Percentiles rank a stretch among this genome's conserved stretches.
Conservation (phyloP, 2,329 filamentous ascomycete species). For the Aspergillus felis region DNA sequence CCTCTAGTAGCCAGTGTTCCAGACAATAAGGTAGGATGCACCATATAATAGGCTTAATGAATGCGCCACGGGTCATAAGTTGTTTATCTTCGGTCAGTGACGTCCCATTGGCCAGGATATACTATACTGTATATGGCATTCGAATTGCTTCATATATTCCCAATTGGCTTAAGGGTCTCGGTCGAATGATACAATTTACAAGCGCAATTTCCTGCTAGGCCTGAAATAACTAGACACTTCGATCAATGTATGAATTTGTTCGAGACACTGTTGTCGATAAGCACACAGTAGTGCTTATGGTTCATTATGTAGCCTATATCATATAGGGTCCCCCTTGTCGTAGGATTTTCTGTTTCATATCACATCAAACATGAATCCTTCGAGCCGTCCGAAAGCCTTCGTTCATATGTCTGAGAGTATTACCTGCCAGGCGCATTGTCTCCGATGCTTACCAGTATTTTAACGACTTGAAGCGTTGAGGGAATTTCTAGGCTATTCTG, state of each 20-base stretch:
- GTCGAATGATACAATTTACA: background rate
- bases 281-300: background rate
- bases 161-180: background rate
- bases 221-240: background rate
- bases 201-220: background rate
- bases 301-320: too few species aligned
- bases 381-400: background rate
- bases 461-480: background rate
- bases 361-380: background rate
- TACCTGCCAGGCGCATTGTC: background rate
- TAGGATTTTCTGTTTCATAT: background rate
- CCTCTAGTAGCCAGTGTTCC: too few species aligned
- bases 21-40: too few species aligned
- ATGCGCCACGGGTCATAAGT: too few species aligned
- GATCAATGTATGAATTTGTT: background rate
- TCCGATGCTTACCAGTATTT: background rate
- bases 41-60: too few species aligned
- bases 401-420: background rate
- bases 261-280: background rate
- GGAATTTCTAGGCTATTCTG: background rate
- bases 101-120: too few species aligned
- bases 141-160: background rate
- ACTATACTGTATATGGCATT: too few species aligned
- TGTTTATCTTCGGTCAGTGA: too few species aligned
- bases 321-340: background rate